A percentile compares a stretch with the other conserved stretches of the same genome.
These are phyloP conservation scores for Rosa chinensis DNA, from an alignment of 306 rosid genomes.

Conservation along the genomic window DNA sequence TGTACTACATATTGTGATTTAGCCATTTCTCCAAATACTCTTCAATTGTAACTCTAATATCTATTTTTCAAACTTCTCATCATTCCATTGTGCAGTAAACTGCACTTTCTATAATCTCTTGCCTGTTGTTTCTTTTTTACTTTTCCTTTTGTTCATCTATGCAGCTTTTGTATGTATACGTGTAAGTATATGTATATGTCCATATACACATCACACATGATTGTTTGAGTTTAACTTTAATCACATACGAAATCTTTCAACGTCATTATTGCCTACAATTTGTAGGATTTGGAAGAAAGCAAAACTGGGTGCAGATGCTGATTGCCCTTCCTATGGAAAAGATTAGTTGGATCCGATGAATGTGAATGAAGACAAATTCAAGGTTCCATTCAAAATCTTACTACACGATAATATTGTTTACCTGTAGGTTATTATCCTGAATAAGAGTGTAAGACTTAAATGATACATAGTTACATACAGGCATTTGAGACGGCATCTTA, in stretches of 20 bases:
- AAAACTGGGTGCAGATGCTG: conserved; percentile 32
- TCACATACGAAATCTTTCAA: conserved; percentile 4
- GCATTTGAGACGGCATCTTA: not conserved
- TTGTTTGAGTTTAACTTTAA: not conserved
- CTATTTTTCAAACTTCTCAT: not conserved
- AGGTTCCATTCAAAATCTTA: conserved; percentile 49
- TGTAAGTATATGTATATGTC: not conserved
- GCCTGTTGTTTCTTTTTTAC: not conserved
- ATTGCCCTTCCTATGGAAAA: conserved; percentile 29
- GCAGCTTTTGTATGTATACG: not conserved
- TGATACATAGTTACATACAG: not conserved
- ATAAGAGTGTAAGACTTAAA: not conserved
- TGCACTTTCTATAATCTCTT: not conserved
- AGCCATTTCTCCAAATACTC: not conserved
- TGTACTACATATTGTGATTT: not conserved
- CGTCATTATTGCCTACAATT: not conserved
- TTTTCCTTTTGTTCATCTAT: not conserved
- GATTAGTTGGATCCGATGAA: conserved; percentile 29
- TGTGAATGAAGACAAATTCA: conserved; percentile 34
- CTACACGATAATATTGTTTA: conserved; percentile 12
- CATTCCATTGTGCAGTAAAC: not conserved
- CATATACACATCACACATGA: not conserved
- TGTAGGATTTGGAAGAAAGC: conserved; percentile 46
- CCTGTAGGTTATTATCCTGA: conserved; percentile 10
- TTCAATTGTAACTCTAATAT: not conserved